Percentiles rank a stretch among this genome's conserved stretches.
Evolutionary conservation across 306 rosid genomes (phyloP).

Genomic region (Gleditsia sinensis): DNA sequence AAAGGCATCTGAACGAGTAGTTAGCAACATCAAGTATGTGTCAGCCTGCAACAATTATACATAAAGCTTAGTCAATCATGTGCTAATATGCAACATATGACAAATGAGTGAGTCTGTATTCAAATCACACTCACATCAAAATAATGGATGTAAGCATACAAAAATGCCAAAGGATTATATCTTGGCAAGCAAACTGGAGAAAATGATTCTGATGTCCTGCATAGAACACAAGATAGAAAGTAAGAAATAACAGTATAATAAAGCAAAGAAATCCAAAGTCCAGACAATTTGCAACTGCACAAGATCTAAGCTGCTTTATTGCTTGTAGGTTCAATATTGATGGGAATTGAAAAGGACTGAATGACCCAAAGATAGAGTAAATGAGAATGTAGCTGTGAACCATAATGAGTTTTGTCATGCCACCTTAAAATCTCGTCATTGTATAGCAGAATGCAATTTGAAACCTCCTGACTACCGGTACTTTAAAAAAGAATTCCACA

Average conservation of each 20-base stretch:
- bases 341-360: background rate
- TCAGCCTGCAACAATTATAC: constrained; percentile 61
- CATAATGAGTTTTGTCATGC: background rate
- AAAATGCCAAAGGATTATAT: constrained; percentile 90
- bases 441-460: background rate
- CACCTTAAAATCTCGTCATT: background rate
- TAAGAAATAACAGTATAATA: constrained; percentile 5
- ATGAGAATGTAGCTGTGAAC: background rate
- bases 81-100: constrained; percentile 21
- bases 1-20: constrained; percentile 86
- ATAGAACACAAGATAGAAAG: constrained; percentile 31
- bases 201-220: constrained; percentile 97
- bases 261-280: background rate
- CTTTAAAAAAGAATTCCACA: background rate
- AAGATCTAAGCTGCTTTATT: constrained; percentile 1
- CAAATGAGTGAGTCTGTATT: background rate
- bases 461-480: background rate
- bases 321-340: background rate
- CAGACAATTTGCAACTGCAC: background rate
- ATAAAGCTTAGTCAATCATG: constrained; percentile 18
- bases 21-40: constrained; percentile 83
- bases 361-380: background rate
- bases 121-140: constrained; percentile 71
- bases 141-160: constrained; percentile 87
- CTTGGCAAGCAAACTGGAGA: constrained; percentile 98